Conservation (phyloP, 192 early-diverging fungal species). For the Rhizoclosmatium sp. region DNA sequence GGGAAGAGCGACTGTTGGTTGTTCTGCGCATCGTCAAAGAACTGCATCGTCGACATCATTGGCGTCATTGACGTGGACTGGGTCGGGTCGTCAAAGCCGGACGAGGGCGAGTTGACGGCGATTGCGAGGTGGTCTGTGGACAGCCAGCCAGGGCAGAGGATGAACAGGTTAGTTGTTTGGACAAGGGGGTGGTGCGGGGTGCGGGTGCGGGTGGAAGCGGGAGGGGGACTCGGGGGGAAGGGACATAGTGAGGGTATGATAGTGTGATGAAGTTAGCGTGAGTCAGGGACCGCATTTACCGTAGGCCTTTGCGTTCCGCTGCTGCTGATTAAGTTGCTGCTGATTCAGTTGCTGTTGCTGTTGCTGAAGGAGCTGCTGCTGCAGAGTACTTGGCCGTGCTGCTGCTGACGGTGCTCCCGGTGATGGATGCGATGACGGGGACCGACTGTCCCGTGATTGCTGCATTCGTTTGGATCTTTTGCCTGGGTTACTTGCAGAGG, state of each 20-base stretch:
- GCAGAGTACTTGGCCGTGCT: not conserved
- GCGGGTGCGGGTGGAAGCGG: not conserved
- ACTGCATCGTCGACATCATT: constrained; percentile 10
- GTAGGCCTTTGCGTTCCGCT: not conserved
- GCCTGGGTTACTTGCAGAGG: not conserved
- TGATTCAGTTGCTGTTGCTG: not conserved
- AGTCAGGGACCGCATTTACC: not conserved
- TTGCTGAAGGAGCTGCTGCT: constrained; percentile 1
- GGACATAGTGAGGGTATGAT: no score
- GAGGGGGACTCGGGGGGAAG: not conserved
- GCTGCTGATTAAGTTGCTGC: not conserved
- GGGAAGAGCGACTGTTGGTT: no score
- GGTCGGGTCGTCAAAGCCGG: not conserved
- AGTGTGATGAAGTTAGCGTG: not conserved
- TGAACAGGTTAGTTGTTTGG: not conserved
- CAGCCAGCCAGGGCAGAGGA: not conserved
- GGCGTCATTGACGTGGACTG: constrained; percentile 16
- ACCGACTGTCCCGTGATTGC: not conserved
- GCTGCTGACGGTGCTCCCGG: not conserved
- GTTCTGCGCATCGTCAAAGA: not conserved
- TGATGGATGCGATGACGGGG: not conserved
- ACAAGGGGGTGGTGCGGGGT: not conserved
- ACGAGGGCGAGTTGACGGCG: no score
- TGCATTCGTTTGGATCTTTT: not conserved
- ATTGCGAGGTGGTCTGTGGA: no score